Evolutionary conservation across 1,139 yeast genomes (phyloP), one percentile per base, ranked within the genome.

Genomic region (Zygosaccharomyces sapae): DNA sequence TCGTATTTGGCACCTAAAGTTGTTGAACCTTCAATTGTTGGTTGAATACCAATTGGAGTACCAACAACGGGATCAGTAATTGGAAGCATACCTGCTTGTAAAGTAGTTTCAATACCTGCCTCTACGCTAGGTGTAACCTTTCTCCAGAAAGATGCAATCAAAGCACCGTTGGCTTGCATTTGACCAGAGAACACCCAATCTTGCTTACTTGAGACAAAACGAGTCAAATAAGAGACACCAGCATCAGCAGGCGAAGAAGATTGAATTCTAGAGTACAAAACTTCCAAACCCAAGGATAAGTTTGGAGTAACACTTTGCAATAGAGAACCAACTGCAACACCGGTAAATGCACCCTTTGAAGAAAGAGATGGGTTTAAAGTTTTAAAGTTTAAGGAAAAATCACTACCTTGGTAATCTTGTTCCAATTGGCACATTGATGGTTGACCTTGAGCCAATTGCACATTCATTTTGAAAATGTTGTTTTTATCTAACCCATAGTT

Each of bases 1-100:
- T 92, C 98, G 71, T 92, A 92, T 74, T 90, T 92, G 63, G 96
- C 96, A 71, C 97, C 98, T 50, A 92, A 70, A 54, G 97, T 86
- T 61, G 99, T 90, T 61, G 80, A 79, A 63, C 96, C 97, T 67
- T 90, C 96, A 51, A 88, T 76, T 45, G 83, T 81, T 39, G 95
- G 90, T 70, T 83, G 86, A 62, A 77, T 76, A 48, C 87, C 87
- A 56, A 87, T 81, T 54, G 94, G 87, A 49, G 86, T 81, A 51
- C 89, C 89, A 77, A 83, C 76, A 73, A 87, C 75, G 55, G 88
- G 84, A 68, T 86, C 94, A 57, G 85, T 79, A 56, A 86, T 77
- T 63, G 92, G 95, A 63, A 78, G 80, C 70, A 86, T 79, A 54
- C 84, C 79, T 40, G 92, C 88, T 61, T 85, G 81, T 59, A 92